A percentile compares a stretch with the other conserved stretches of the same genome.
Evolutionary conservation across 352 stramenopile species (phyloP).

Genomic region (Globisporangium polare): DNA sequence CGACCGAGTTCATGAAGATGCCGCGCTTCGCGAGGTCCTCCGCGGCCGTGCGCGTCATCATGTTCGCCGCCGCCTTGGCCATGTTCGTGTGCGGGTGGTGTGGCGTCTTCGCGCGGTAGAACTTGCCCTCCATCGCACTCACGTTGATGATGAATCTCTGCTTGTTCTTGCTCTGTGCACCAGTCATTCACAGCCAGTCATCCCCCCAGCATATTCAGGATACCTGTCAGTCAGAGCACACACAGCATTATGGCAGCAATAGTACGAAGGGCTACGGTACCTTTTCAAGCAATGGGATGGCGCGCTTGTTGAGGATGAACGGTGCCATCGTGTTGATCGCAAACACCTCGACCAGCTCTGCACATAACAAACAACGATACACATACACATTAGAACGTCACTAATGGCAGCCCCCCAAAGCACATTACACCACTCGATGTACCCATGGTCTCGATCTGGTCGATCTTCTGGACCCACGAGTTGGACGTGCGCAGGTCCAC

Average conservation of each 20-base stretch:
- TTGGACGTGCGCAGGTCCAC: constrained; percentile 91
- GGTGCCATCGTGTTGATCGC: constrained; percentile 93
- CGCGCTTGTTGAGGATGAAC: constrained; percentile 92
- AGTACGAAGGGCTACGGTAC: constrained; percentile 16
- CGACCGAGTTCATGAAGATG: constrained; percentile 96
- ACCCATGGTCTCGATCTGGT: constrained; percentile 74
- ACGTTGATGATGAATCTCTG: constrained; percentile 92
- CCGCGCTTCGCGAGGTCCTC: constrained; percentile 83
- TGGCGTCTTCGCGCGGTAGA: constrained; percentile 92
- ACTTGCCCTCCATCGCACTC: constrained; percentile 96
- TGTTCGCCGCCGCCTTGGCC: constrained; percentile 96
- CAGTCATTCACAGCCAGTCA: not conserved
- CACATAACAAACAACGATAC: not conserved
- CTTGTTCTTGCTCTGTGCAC: constrained; percentile 33
- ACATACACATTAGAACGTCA: constrained; percentile 1
- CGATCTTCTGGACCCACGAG: constrained; percentile 87
- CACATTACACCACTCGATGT: constrained; percentile 6
- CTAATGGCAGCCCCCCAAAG: not conserved
- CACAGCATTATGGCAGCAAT: not conserved
- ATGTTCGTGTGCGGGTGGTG: constrained; percentile 96
- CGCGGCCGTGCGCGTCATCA: constrained; percentile 92
- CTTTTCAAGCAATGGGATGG: constrained; percentile 59
- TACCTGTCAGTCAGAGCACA: not conserved
- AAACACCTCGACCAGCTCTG: constrained; percentile 79
- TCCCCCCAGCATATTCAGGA: not conserved